phyloP scores from a whole-genome alignment of 2,329 filamentous ascomycete species.

The Clonostachys solani region DNA sequence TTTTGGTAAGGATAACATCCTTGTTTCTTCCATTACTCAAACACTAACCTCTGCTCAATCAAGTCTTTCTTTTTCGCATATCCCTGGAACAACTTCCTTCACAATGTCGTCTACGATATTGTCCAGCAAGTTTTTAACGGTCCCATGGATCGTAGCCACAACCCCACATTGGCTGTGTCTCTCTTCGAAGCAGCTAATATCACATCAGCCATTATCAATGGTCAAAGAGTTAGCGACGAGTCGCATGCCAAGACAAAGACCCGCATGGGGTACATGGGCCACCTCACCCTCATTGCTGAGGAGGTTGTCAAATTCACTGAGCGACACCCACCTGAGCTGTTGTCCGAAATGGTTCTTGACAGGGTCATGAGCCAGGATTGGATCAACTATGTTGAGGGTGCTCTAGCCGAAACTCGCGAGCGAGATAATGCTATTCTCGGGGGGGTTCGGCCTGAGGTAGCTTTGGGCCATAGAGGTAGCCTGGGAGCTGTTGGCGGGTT shows the following conservation, averaged over 20 bases:
- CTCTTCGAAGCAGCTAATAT: slow-evolving; percentile 89
- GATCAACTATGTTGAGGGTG: slow-evolving; percentile 93
- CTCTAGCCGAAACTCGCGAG: slow-evolving; percentile 88
- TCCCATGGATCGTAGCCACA: slow-evolving; percentile 93
- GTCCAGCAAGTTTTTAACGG: slow-evolving; percentile 99
- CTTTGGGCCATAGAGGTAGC: slow-evolving; percentile 72
- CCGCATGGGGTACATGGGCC: slow-evolving; percentile 96
- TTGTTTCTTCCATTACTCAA: background rate
- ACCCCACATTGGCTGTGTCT: slow-evolving; percentile 83
- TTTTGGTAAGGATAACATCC: slow-evolving; percentile 66
- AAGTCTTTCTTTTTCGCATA: slow-evolving; percentile 98
- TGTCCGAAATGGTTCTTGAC: slow-evolving; percentile 80
- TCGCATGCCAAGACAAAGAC: slow-evolving; percentile 81
- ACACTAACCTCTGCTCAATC: slow-evolving; percentile 5
- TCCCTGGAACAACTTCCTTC: slow-evolving; percentile 98
- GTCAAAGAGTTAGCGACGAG: slow-evolving; percentile 81
- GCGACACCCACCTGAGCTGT: slow-evolving; percentile 80
- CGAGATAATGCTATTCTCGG: slow-evolving; percentile 97
- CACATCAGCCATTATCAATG: slow-evolving; percentile 87
- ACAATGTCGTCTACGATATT: slow-evolving; percentile 98
- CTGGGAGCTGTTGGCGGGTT: slow-evolving; percentile 39
- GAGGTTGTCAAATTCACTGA: slow-evolving; percentile 99
- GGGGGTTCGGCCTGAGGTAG: slow-evolving; percentile 87
- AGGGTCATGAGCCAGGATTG: slow-evolving; percentile 86
- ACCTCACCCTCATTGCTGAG: slow-evolving; percentile 93